Evolutionary conservation across 371 early-diverging fungal genomes (phyloP).

Genomic region (Encephalitozoon romaleae): DNA sequence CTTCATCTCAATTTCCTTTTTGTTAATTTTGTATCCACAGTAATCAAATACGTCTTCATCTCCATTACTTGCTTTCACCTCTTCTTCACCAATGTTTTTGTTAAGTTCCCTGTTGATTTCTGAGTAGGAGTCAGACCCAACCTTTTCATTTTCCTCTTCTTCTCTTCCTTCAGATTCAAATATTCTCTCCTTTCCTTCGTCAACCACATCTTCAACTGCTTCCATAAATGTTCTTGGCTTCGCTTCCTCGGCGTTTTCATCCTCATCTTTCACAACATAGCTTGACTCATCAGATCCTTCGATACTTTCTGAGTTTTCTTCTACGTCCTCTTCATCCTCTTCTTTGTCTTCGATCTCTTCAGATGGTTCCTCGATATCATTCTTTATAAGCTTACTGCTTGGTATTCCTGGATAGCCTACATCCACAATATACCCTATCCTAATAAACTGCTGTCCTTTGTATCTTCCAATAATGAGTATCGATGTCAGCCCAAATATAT

Average conservation of each 20-base stretch:
- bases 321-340: slow-evolving; percentile 34
- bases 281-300: slow-evolving; percentile 60
- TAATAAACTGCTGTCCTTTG: slow-evolving; percentile 49
- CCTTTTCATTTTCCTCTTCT: slow-evolving; percentile 35
- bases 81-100: slow-evolving; percentile 14
- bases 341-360: slow-evolving; percentile 26
- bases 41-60: slow-evolving; percentile 38
- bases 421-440: slow-evolving; percentile 57
- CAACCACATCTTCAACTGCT: slow-evolving; percentile 11
- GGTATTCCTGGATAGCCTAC: slow-evolving; percentile 58
- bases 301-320: slow-evolving; percentile 41
- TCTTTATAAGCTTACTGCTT: slow-evolving; percentile 15
- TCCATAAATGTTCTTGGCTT: slow-evolving; percentile 17
- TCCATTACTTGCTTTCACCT: neutral
- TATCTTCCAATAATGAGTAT: slow-evolving; percentile 45
- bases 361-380: slow-evolving; percentile 9
- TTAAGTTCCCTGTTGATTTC: slow-evolving; percentile 32
- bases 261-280: slow-evolving; percentile 63
- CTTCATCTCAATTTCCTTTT: slow-evolving; percentile 44
- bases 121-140: neutral
- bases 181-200: neutral
- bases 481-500: slow-evolving; percentile 55
- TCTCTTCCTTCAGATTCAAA: neutral
- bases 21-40: slow-evolving; percentile 38
- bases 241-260: slow-evolving; percentile 51